Evolutionary conservation across 805 yeast genomes (phyloP).

Genomic region (Hanseniaspora nectarophila): DNA sequence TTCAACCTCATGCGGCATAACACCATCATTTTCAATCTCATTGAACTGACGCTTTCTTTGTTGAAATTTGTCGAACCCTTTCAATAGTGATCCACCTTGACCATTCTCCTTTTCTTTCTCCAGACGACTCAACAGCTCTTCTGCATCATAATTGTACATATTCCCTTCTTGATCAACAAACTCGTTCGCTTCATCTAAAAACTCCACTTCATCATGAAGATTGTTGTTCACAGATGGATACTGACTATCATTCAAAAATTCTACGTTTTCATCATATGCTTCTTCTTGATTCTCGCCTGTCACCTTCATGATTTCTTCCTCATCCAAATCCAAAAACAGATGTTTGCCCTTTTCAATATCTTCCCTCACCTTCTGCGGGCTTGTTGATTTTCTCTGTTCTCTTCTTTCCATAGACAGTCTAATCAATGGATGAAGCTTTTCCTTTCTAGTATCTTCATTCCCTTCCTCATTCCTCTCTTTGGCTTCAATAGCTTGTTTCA

Average conservation of each 20-base stretch:
- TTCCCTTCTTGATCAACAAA: constrained; percentile 11
- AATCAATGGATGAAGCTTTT: constrained; percentile 3
- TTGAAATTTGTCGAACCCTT: constrained; percentile 10
- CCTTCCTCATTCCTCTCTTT: background rate
- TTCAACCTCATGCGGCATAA: background rate
- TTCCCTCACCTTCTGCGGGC: background rate
- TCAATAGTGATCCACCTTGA: background rate
- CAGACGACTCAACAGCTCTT: background rate
- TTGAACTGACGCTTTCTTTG: background rate
- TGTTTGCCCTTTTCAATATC: background rate
- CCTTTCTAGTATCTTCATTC: background rate
- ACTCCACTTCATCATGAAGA: background rate
- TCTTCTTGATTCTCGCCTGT: background rate
- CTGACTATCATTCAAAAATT: constrained; percentile 2
- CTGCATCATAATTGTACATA: constrained; percentile 4
- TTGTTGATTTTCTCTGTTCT: background rate
- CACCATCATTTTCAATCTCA: background rate
- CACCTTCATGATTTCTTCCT: background rate
- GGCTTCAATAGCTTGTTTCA: constrained; percentile 3
- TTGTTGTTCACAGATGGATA: constrained; percentile 1
- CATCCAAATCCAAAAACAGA: constrained; percentile 12
- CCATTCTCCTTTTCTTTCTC: background rate
- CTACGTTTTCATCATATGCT: background rate
- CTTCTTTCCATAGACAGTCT: constrained; percentile 8
- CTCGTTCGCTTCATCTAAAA: constrained; percentile 5